Evolutionary conservation across 2,329 filamentous ascomycete species (phyloP), one percentile per base, ranked within the genome.

Genomic region (Arthroderma sp.): DNA sequence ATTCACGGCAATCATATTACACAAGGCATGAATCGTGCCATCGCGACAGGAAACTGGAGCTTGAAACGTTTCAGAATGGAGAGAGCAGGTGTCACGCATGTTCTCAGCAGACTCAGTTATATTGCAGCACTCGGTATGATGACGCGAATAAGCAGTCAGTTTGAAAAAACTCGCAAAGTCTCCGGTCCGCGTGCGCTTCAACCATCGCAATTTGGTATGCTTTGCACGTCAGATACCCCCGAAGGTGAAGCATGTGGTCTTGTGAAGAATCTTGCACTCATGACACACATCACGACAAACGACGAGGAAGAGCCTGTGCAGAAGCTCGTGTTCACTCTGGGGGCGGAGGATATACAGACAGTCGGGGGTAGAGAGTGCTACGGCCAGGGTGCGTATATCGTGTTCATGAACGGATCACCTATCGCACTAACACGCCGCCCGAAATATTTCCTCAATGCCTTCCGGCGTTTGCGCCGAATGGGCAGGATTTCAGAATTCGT

Each of bases 41-140:
- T 98, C 59, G 91, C 94, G 56, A 97, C 93, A 0, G 93, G 93
- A 19, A 98, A 98, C 68, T 98, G 93, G 93, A 96, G 81, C 61
- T 80, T 98, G 64, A 96, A 96, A 73, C 89, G 94, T 70, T 98
- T 98, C 77, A 90, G 91, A 72, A 98, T 98, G 93, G 94, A 97
- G 68, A 81, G 91, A 69, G 91, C 93, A 21, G 93, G 93, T 68
- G 90, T 98, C 21, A 97, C 94, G 0, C 93, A 98, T 71, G 90
- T 98, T 41, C 78, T 98, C 53, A 97, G 91, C 73, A 84, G 93
- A 62, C 78, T 98, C 57, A 97, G 91, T 71, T 98, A 97, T 68
- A 96, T 98, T 70, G 88, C 87, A 61, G 93, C 93, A 28, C 81
- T 98, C 28, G 94, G 94, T 61, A 98, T 98, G 94, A 98, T 98